A percentile compares a stretch with the other conserved stretches of the same genome.
phyloP scores from a whole-genome alignment of 371 early-diverging fungal species.

The Apophysomyces elegans region DNA sequence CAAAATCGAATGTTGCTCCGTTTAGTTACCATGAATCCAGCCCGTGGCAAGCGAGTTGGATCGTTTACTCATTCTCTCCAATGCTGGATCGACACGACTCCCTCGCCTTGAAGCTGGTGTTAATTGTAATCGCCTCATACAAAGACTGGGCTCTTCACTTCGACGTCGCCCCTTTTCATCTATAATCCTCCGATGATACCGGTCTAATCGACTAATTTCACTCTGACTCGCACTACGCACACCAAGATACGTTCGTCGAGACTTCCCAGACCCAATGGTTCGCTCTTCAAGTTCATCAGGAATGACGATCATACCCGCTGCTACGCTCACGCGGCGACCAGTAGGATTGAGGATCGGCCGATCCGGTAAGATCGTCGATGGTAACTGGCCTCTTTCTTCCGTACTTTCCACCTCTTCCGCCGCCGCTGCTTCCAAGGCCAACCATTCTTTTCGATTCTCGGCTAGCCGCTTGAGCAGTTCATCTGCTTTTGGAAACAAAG shows the following conservation, averaged over 20 bases:
- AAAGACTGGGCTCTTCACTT: conserved; percentile 46
- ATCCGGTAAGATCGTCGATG: conserved; percentile 41
- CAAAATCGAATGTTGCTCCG: neutral
- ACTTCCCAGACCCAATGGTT: conserved; percentile 38
- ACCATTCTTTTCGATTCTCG: conserved; percentile 46
- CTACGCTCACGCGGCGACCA: conserved; percentile 59
- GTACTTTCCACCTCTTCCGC: neutral
- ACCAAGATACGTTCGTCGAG: conserved; percentile 44
- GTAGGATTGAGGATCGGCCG: conserved; percentile 44
- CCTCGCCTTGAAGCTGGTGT: conserved; percentile 1
- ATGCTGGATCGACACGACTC: conserved; percentile 3
- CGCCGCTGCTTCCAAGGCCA: conserved; percentile 25
- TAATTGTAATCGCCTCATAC: conserved; percentile 20
- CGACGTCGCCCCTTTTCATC: conserved; percentile 32
- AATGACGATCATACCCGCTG: conserved; percentile 58
- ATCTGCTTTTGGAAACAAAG: conserved; percentile 68
- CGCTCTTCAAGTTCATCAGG: conserved; percentile 56
- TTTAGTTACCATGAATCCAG: neutral
- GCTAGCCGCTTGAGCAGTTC: conserved; percentile 40
- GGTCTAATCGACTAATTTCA: conserved; percentile 20
- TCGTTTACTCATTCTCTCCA: conserved; percentile 2
- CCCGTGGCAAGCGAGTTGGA: conserved; percentile 7
- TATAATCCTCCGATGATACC: conserved; percentile 9
- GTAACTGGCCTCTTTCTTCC: conserved; percentile 27
- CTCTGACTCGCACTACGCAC: conserved; percentile 50